These are phyloP conservation scores for Dryas octopetala DNA, from an alignment of 306 rosid species.

Conservation along the genomic window DNA sequence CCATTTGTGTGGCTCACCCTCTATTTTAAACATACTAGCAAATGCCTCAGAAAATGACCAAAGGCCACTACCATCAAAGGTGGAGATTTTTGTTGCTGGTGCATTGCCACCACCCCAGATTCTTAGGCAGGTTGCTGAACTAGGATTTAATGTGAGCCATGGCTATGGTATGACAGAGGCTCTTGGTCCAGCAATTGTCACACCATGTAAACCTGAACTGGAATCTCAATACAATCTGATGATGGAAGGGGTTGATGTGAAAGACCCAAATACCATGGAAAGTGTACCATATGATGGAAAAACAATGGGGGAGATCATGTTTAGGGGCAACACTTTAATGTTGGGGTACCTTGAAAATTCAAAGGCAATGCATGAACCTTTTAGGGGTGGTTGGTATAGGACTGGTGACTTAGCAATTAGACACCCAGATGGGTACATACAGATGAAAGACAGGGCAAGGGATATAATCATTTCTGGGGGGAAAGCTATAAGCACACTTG, in stretches of 20 bases:
- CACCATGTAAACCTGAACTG: constrained; percentile 45
- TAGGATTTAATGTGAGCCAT: constrained; percentile 65
- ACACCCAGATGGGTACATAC: constrained; percentile 48
- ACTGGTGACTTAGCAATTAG: constrained; percentile 71
- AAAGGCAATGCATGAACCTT: constrained; percentile 47
- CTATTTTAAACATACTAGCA: constrained; percentile 53
- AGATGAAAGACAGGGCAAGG: constrained; percentile 67
- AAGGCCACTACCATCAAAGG: constrained; percentile 38
- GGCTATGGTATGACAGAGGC: constrained; percentile 97
- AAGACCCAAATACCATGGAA: constrained; percentile 56
- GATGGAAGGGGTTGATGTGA: constrained; percentile 64
- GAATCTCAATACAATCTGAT: constrained; percentile 22
- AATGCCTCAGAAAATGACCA: constrained; percentile 22
- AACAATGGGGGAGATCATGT: constrained; percentile 78
- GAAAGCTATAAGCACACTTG: constrained; percentile 57
- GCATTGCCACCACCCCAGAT: constrained; percentile 52
- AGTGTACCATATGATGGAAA: constrained; percentile 61
- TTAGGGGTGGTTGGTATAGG: constrained; percentile 69
- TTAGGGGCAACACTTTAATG: constrained; percentile 67
- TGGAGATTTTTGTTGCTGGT: constrained; percentile 68
- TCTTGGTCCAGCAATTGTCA: constrained; percentile 58
- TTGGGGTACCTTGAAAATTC: constrained; percentile 54
- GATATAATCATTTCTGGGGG: constrained; percentile 49
- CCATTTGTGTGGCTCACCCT: constrained; percentile 72
- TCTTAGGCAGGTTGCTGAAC: constrained; percentile 36